Evolutionary conservation across 352 stramenopile species (phyloP).

Genomic region (Globisporangium camurandrum): DNA sequence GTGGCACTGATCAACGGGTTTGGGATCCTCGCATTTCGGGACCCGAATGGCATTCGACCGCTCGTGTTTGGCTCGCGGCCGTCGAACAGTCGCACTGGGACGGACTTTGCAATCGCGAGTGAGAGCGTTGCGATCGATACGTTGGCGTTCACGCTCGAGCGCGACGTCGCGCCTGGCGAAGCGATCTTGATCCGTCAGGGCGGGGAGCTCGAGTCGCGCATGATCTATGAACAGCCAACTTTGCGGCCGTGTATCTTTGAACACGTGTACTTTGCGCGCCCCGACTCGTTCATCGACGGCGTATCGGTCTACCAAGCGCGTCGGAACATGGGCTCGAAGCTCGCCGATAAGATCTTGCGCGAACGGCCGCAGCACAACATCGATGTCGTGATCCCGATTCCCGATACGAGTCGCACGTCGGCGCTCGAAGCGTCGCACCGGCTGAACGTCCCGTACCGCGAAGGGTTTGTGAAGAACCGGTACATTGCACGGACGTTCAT

Average conservation of each 20-base stretch:
- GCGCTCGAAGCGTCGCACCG: slow-evolving; percentile 89
- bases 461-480: slow-evolving; percentile 99
- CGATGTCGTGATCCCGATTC: slow-evolving; percentile 99
- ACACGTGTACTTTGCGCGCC: slow-evolving; percentile 99
- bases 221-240: slow-evolving; percentile 61
- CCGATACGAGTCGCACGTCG: slow-evolving; percentile 95
- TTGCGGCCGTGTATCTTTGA: slow-evolving; percentile 99
- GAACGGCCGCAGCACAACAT: slow-evolving; percentile 90
- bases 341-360: slow-evolving; percentile 93
- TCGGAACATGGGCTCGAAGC: slow-evolving; percentile 97
- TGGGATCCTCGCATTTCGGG: slow-evolving; percentile 97
- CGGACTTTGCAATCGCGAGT: slow-evolving; percentile 94
- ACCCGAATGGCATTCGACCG: slow-evolving; percentile 96
- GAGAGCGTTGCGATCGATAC: slow-evolving; percentile 99
- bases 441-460: slow-evolving; percentile 91
- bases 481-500: slow-evolving; percentile 99
- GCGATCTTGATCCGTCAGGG: slow-evolving; percentile 93
- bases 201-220: slow-evolving; percentile 78
- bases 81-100: slow-evolving; percentile 71
- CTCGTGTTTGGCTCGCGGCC: slow-evolving; percentile 91
- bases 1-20: slow-evolving; percentile 97
- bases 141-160: slow-evolving; percentile 93
- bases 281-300: slow-evolving; percentile 98
- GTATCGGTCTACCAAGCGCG: slow-evolving; percentile 97
- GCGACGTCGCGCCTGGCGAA: slow-evolving; percentile 95